Conservation (phyloP, 176 grass and related monocot species). For the Oryza brachyantha region DNA sequence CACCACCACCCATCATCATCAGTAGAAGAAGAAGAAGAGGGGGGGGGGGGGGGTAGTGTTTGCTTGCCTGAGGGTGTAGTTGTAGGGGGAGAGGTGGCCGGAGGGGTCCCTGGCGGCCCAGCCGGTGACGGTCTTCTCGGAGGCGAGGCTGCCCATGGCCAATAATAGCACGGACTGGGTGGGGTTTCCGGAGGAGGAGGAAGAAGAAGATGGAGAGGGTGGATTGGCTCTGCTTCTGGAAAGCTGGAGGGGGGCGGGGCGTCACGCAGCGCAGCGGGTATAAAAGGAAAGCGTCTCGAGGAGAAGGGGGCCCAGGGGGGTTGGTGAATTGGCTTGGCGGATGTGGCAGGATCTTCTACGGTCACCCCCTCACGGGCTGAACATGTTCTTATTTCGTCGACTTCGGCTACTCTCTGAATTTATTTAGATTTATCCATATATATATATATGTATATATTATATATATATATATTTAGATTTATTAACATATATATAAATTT, state of each 20-base stretch:
- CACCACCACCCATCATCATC: too few species aligned
- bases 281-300: not conserved
- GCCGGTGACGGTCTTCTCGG: slow-evolving; percentile 58
- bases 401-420: too few species aligned
- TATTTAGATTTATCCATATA: too few species aligned
- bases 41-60: not conserved
- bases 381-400: too few species aligned
- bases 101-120: slow-evolving; percentile 82
- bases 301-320: too few species aligned
- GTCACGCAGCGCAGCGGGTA: not conserved
- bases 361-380: too few species aligned
- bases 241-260: not conserved
- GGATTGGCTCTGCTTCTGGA: not conserved
- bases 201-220: not conserved
- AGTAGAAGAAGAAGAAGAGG: not conserved
- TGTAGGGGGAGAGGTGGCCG: slow-evolving; percentile 82
- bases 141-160: slow-evolving; percentile 75
- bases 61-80: slow-evolving; percentile 65
- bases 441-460: too few species aligned
- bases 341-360: not conserved
- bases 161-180: too few species aligned
- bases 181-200: not conserved
- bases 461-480: too few species aligned
- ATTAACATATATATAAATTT: too few species aligned
- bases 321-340: too few species aligned